Evolutionary conservation across 352 stramenopile species (phyloP), one percentile per base, ranked within the genome.

Genomic region (Phytophthora macrochlamydospora): DNA sequence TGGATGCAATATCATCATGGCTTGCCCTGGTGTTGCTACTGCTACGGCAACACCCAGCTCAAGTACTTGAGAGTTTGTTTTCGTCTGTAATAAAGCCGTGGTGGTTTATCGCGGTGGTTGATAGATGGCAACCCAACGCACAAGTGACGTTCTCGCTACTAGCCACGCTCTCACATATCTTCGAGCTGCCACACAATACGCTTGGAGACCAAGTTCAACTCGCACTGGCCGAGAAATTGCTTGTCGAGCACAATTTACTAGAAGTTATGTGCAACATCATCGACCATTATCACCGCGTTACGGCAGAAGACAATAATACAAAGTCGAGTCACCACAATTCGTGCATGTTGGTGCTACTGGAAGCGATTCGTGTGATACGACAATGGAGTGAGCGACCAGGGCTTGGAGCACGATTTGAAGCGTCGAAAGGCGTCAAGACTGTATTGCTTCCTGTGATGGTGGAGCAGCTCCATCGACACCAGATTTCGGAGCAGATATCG

Each of bases 331-430:
- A 56, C 2, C 24, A 37, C 6, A 32, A 73, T 7, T 7, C 29
- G 2, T 12, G 50, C 9, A 18, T 28, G 18, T 11, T 62, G 9
- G 49, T 67, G n/a, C 43, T 78, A n/a, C 14, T 78, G 28, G 65
- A 75, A 29, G 49, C 54, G 9, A 56, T 67, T n/a, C 65, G 70
- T 6, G 43, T 75, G 9, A 8, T 69, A 35, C 48, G 63, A 2
- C 65, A 67, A 29, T 78, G 70, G 65, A 71, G 60, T 14, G 70
- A 69, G 40, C 66, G 61, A 1, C 18, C 50, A 9, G 44, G 31
- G 8, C 37, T 71, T 3, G 3, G 49, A 1, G 24, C 49, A 31
- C 46, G 18, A 28, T 57, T 75, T 52, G 57, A 59, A 56, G 29
- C 57, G 13, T 67, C 32, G 4, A n/a, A 28, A 2, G 55, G 29